phyloP scores from a whole-genome alignment of 1,139 yeast species.

The Hansenula sp. region DNA sequence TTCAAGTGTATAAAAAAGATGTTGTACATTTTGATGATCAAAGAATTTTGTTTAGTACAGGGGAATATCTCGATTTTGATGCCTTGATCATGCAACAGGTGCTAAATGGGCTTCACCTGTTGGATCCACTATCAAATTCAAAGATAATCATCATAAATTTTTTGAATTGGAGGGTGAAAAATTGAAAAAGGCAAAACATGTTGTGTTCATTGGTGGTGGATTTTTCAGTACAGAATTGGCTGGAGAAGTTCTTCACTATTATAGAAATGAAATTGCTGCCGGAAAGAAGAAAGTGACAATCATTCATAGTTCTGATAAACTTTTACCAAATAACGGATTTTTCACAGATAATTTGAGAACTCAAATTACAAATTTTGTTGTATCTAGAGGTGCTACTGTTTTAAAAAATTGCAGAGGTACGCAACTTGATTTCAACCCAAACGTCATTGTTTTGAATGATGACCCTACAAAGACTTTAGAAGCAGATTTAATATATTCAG shows the following conservation, averaged over 20 bases:
- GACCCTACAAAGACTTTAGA: background rate
- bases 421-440: background rate
- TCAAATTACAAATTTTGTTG: background rate
- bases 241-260: constrained; percentile 14
- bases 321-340: background rate
- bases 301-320: constrained; percentile 1
- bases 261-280: background rate
- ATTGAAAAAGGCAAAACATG: constrained; percentile 8
- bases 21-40: constrained; percentile 6
- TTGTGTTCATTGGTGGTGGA: constrained; percentile 20
- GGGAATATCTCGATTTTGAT: constrained; percentile 6
- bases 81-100: constrained; percentile 20
- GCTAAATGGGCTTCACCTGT: constrained; percentile 15
- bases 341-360: constrained; percentile 4
- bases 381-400: background rate
- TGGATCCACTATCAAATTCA: constrained; percentile 1
- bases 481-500: constrained; percentile 7
- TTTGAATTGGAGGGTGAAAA: background rate
- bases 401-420: background rate
- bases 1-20: constrained; percentile 7
- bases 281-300: constrained; percentile 1
- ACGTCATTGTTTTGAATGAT: background rate
- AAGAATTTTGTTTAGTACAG: background rate
- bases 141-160: constrained; percentile 2
- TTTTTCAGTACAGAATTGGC: constrained; percentile 16